phyloP scores from a whole-genome alignment of 2,329 filamentous ascomycete genomes.

The Verticillium albo-atrum region DNA sequence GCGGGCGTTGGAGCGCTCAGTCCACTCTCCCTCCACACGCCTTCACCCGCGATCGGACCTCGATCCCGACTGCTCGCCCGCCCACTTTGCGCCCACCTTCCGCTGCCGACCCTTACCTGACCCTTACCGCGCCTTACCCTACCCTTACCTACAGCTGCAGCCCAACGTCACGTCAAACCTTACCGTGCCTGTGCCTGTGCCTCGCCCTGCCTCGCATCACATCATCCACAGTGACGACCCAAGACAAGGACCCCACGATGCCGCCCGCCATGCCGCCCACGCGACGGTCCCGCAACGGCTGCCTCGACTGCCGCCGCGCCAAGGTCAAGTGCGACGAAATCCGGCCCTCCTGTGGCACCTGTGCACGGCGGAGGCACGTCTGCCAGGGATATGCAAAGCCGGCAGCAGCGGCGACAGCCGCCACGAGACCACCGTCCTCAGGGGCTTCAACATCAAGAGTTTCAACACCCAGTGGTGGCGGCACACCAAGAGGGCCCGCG shows the following conservation, averaged over 20 bases:
- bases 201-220: neutral
- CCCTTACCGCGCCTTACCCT: neutral
- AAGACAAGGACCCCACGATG: neutral
- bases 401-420: neutral
- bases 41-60: neutral
- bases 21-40: neutral
- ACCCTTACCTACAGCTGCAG: neutral
- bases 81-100: neutral
- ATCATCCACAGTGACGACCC: neutral
- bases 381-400: slow-evolving; percentile 21
- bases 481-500: neutral
- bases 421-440: neutral
- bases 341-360: slow-evolving; percentile 25
- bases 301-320: slow-evolving; percentile 25
- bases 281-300: slow-evolving; percentile 22
- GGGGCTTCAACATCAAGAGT: neutral
- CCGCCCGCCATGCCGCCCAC: slow-evolving; percentile 4
- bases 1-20: too few species aligned
- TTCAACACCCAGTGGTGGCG: neutral
- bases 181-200: neutral
- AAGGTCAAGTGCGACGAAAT: slow-evolving; percentile 26
- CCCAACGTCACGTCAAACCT: neutral
- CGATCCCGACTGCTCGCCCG: neutral
- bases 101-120: neutral
- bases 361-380: slow-evolving; percentile 20